Evolutionary conservation across 208 protist species (phyloP), one percentile per base, ranked within the genome.

Genomic region (Endotrypanum monterogeii): DNA sequence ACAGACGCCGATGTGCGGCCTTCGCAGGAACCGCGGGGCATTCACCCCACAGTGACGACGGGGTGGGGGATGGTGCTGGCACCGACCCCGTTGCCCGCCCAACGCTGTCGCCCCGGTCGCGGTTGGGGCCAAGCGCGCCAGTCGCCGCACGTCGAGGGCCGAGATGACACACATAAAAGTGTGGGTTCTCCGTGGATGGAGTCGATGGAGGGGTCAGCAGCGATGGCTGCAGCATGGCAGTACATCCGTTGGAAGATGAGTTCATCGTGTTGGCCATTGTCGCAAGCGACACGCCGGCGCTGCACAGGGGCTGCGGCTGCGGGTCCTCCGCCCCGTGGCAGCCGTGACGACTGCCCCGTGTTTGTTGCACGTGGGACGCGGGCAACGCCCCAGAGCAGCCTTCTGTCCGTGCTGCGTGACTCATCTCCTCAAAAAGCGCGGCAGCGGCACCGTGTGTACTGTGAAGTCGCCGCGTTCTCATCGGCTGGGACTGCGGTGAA

Each of bases 361-460:
- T 20, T n/a, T 57, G 67, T 50, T 25, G 44, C 25, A 9, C 62
- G 12, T 48, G 39, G n/a, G 41, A 30, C 18, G 62, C 23, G 0
- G 39, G 20, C 25, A 48, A 32, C 6, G 62, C 62, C 16, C 62
- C 41, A 2, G 46, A 46, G 32, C 35, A 9, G 46, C 67, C 11
- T 3, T 39, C 67, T 9, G 30, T 41, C 8, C 67, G 46, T 23
- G 67, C 67, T 8, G 68, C 68, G 28, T 73, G 54, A 25, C 9
- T 61, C 68, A 73, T 73, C 52, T 73, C 68, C 4, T 61, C 54
- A 28, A 73, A 73, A 25, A 73, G 55, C 4, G 68, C 55, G 12
- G 68, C 68, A 12, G 68, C 55, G 68, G 68, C 35, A 7, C 52
- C 41, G 8, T 67, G 39, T 67, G 52, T 50, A 55, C 18, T 58